Conservation (phyloP, 75 land plant genomes). For the Chamaecyparis obtusa region DNA sequence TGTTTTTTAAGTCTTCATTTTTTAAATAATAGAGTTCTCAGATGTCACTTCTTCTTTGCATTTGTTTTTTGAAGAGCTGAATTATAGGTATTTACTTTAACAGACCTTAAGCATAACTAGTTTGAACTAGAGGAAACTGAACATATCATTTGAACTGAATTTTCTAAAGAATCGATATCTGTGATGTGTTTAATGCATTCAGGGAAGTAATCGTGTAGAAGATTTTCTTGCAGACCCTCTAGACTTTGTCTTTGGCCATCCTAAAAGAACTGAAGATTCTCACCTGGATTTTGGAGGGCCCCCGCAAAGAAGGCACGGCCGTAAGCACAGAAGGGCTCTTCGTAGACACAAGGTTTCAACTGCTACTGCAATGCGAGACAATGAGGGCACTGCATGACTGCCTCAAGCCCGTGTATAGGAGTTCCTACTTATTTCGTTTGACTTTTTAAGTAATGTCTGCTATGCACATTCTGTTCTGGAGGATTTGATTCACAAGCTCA, state of each 20-base stretch:
- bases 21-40: slow-evolving; percentile 1
- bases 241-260: slow-evolving; percentile 38
- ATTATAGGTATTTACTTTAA: background rate
- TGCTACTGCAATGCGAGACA: background rate
- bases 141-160: background rate
- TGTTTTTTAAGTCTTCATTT: background rate
- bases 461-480: background rate
- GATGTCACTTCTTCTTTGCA: background rate
- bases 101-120: background rate
- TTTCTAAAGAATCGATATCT: background rate
- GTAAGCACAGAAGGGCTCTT: slow-evolving; percentile 27
- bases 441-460: background rate
- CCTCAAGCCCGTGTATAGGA: background rate
- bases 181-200: slow-evolving; percentile 1
- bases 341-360: slow-evolving; percentile 14
- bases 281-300: slow-evolving; percentile 3
- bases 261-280: slow-evolving; percentile 19
- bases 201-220: slow-evolving; percentile 8
- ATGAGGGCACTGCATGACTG: background rate
- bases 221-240: slow-evolving; percentile 37
- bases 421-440: background rate
- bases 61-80: too few species aligned
- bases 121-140: background rate
- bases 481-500: background rate
- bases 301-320: slow-evolving; percentile 13